These are phyloP conservation scores for Puya raimondii DNA, from an alignment of 176 grass and related monocot species.

Conservation along the genomic window DNA sequence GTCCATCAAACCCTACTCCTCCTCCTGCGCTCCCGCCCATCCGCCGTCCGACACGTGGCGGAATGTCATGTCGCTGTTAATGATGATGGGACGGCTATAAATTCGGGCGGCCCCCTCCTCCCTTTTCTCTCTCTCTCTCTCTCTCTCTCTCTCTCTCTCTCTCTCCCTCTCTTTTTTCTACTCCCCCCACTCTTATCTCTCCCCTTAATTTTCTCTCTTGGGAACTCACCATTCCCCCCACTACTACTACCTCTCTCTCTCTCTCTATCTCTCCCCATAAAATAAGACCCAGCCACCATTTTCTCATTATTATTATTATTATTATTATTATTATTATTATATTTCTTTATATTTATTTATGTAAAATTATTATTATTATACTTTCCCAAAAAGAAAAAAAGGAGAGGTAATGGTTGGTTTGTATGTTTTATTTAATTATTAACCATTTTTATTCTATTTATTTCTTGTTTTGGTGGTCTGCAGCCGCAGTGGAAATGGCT, in stretches of 20 bases:
- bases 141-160: too few relatives aligned
- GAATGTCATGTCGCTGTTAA: slow-evolving; percentile 31
- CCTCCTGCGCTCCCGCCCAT: not conserved
- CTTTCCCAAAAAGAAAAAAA: too few relatives aligned
- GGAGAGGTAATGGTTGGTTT: not conserved
- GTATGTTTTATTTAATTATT: not conserved
- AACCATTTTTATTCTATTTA: not conserved
- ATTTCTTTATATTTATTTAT: too few relatives aligned
- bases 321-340: too few relatives aligned
- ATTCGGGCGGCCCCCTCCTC: slow-evolving; percentile 25
- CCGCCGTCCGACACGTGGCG: slow-evolving; percentile 16
- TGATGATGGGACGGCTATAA: slow-evolving; percentile 44
- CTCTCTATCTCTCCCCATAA: slow-evolving; percentile 19
- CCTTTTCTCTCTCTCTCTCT: too few relatives aligned
- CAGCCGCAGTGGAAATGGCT: not conserved
- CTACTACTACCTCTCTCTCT: slow-evolving; percentile 31
- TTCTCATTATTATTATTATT: too few relatives aligned
- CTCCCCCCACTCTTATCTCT: not conserved
- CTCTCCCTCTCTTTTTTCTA: not conserved
- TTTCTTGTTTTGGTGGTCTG: not conserved
- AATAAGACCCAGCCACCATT: slow-evolving; percentile 21
- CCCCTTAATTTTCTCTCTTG: slow-evolving; percentile 10
- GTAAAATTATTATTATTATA: too few relatives aligned
- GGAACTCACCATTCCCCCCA: not conserved
- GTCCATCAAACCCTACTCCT: not conserved